phyloP scores from a whole-genome alignment of 208 protist species.

The Leishmania arabica region DNA sequence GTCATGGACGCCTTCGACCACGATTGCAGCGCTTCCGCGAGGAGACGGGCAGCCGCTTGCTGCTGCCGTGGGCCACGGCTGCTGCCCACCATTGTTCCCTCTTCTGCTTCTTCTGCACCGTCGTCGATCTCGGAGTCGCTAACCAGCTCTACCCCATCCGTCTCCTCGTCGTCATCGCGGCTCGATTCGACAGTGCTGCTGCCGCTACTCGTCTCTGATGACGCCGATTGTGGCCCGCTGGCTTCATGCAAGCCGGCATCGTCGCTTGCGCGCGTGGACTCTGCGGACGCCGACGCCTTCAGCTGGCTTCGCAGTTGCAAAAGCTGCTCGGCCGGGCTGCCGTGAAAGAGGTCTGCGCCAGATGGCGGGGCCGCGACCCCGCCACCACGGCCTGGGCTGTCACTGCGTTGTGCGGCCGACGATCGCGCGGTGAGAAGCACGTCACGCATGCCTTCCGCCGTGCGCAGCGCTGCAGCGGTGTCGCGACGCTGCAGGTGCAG shows the following conservation, averaged over 20 bases:
- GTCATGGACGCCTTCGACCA: not conserved
- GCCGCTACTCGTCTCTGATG: not conserved
- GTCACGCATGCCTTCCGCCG: conserved; percentile 10
- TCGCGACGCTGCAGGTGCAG: conserved; percentile 20
- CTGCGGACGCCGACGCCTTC: not conserved
- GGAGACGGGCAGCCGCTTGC: not conserved
- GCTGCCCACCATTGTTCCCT: not conserved
- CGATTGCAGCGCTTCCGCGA: not conserved
- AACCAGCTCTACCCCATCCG: not conserved
- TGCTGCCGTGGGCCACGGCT: not conserved
- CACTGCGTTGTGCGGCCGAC: not conserved
- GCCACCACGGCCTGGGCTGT: not conserved
- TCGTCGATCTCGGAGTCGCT: not conserved
- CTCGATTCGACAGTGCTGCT: conserved; percentile 4
- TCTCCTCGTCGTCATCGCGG: not conserved
- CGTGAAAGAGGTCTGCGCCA: conserved; percentile 5
- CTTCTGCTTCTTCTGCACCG: not conserved
- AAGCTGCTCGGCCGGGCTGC: conserved; percentile 16
- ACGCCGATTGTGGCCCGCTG: not conserved
- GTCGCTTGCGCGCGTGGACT: not conserved
- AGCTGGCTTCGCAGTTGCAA: conserved; percentile 11
- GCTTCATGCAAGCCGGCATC: not conserved
- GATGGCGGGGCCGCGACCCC: not conserved
- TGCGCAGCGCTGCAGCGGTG: conserved; percentile 9
- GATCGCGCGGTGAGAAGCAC: not conserved